Base-by-base conservation (phyloP, 352 stramenopile species). In the Blastocystis hominis region DNA sequence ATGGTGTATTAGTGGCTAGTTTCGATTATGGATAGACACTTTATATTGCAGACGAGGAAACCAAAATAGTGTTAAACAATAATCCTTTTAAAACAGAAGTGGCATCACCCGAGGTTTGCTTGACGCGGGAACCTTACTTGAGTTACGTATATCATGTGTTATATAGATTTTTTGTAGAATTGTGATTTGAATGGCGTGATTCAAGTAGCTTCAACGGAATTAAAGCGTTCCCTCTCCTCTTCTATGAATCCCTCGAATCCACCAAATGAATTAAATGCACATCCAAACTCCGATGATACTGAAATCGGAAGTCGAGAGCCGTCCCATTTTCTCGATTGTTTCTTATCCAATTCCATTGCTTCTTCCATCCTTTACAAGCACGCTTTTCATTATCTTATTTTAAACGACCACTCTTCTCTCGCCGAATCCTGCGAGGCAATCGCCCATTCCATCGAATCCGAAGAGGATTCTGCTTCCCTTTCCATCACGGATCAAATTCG, bases 51-150 rank as follows among this genome's bases (percentile, higher is more conserved):
- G 55, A 84, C 6, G 30, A 84, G 47, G 34, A 34, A 15, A 34
- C 46, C n/a, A n/a, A 47, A 20, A 42, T 84, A 34, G n/a, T 20
- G 1, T n/a, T 84, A 20, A 84, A 50, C 24, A 64, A 2, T 20
- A 84, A 84, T 84, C 72, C 72, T 7, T 84, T 69, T 68, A 53
- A 68, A 2, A 84, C 72, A 10, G 72, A 84, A 34, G 72, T 84
- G 4, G 30, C 47, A 17, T 64, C 72, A 7, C 9, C 68, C 10
- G 40, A 30, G 6, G 13, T 6, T 30, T 15, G 50, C n/a, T 20
- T 59, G 54, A 36, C 13, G 30, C 5, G 44, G n/a, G 24, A 42
- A 66, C 3, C 62, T 68, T 68, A 44, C 68, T 7, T 54, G 20
- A 53, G 72, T 47, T 36, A 36, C 46, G n/a, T 5, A 55, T 53